These are phyloP conservation scores for Penicillium simplicissimum DNA, from an alignment of 495 filamentous ascomycete species.

Conservation along the genomic window DNA sequence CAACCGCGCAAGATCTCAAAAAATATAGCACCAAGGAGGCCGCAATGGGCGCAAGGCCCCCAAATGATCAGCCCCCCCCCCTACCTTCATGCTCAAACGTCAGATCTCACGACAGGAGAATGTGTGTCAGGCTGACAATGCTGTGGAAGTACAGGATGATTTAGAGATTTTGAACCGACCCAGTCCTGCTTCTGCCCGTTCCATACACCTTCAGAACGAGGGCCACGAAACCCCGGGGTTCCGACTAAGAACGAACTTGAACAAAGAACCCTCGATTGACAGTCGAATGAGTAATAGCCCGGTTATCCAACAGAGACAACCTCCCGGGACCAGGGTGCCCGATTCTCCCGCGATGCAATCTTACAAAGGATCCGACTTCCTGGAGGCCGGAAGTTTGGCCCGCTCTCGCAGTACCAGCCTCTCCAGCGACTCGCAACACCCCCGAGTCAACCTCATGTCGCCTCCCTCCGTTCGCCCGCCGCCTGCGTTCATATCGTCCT, in stretches of 20 bases:
- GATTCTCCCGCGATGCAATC: conserved; percentile 29
- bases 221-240: conserved; percentile 9
- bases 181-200: conserved; percentile 17
- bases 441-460: conserved; percentile 51
- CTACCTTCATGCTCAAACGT: background rate
- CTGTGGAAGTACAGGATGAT: conserved; percentile 35
- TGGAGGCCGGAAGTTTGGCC: conserved; percentile 35
- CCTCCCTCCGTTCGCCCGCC: conserved; percentile 74
- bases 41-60: conserved; percentile 13
- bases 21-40: background rate
- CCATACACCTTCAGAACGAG: conserved; percentile 15
- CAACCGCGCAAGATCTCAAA: background rate
- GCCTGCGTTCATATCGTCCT: conserved; percentile 84
- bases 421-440: conserved; percentile 46
- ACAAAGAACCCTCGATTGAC: conserved; percentile 12
- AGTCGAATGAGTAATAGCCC: background rate
- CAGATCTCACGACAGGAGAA: conserved; percentile 16
- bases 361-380: conserved; percentile 38
- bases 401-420: conserved; percentile 48
- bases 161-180: conserved; percentile 31
- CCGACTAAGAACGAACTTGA: conserved; percentile 12
- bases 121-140: conserved; percentile 5
- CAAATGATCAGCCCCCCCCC: background rate
- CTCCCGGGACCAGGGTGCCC: conserved; percentile 7
- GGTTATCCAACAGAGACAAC: conserved; percentile 4